Conservation (phyloP, 1,139 yeast genomes). For the Pichia sp. region DNA sequence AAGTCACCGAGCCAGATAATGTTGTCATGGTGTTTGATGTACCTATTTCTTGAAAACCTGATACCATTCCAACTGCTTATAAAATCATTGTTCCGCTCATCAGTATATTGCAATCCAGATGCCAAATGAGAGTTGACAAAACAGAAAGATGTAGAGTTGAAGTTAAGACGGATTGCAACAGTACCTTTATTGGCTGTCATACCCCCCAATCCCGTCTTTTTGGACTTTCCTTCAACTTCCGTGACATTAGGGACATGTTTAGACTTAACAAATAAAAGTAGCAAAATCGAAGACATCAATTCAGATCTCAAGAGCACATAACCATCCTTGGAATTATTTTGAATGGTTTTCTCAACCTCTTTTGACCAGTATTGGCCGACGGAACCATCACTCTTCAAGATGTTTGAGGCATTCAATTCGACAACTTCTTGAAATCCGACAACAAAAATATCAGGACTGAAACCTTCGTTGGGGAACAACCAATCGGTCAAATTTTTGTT, state of each 20-base stretch:
- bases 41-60: conserved; percentile 42
- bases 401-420: conserved; percentile 82
- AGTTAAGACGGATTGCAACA: conserved; percentile 72
- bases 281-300: conserved; percentile 79
- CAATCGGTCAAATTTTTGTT: conserved; percentile 58
- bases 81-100: conserved; percentile 81
- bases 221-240: conserved; percentile 67
- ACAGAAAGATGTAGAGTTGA: conserved; percentile 69
- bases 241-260: conserved; percentile 47
- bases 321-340: conserved; percentile 32
- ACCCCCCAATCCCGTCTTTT: conserved; percentile 94
- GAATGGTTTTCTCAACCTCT: conserved; percentile 49
- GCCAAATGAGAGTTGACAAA: conserved; percentile 86
- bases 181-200: conserved; percentile 96
- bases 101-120: conserved; percentile 74
- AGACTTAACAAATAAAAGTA: conserved; percentile 58
- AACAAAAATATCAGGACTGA: conserved; percentile 63
- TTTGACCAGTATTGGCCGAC: conserved; percentile 60
- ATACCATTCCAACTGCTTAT: conserved; percentile 56
- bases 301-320: conserved; percentile 74
- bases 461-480: conserved; percentile 64
- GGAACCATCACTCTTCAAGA: conserved; percentile 60
- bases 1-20: conserved; percentile 94
- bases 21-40: conserved; percentile 67
- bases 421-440: conserved; percentile 92